Evolutionary conservation across 345 rosid species (phyloP).

Genomic region (Ricinus communis): DNA sequence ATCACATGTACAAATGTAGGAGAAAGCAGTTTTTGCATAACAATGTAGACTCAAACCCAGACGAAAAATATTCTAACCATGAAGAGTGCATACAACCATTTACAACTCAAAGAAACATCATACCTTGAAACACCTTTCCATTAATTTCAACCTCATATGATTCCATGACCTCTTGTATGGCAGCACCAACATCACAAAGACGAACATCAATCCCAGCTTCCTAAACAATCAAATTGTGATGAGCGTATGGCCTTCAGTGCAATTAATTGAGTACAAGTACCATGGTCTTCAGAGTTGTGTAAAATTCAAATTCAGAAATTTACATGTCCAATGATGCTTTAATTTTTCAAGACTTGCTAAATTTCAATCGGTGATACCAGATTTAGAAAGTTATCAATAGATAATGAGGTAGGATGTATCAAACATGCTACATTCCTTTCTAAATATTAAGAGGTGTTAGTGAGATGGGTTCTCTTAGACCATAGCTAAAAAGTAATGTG

Average conservation of each 20-base stretch:
- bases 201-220: slow-evolving; percentile 98
- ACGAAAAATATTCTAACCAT: not conserved
- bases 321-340: not conserved
- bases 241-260: not conserved
- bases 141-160: slow-evolving; percentile 97
- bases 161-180: slow-evolving; percentile 98
- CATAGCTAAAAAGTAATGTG: too few relatives aligned
- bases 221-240: slow-evolving; percentile 36
- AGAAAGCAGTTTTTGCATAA: not conserved
- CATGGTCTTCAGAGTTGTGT: not conserved
- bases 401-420: not conserved
- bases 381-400: not conserved
- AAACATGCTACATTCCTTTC: too few relatives aligned
- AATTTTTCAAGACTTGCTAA: not conserved
- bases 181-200: slow-evolving; percentile 94
- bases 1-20: not conserved
- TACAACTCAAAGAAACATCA: slow-evolving; percentile 7
- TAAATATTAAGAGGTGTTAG: not conserved
- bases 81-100: not conserved
- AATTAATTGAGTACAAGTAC: not conserved
- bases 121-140: slow-evolving; percentile 92
- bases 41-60: not conserved
- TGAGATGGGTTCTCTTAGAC: not conserved
- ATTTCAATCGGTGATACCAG: not conserved
- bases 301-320: not conserved